A percentile compares a stretch with the other conserved stretches of the same genome.
Evolutionary conservation across 495 filamentous ascomycete genomes (phyloP).

Genomic region (Darksidea phi): DNA sequence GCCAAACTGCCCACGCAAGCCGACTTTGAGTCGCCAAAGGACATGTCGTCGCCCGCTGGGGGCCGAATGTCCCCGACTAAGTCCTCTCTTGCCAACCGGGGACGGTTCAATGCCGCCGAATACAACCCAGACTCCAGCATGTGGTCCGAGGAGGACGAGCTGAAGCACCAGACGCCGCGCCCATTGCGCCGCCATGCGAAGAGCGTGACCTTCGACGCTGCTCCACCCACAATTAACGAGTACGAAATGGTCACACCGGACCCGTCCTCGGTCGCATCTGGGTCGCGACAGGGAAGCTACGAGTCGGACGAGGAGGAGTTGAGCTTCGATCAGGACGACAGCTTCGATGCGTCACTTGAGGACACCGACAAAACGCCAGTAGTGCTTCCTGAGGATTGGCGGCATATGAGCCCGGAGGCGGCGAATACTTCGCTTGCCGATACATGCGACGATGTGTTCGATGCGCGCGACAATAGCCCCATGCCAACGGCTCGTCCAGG

Average conservation of each 20-base stretch:
- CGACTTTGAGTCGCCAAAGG: conserved; percentile 40
- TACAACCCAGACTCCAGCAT: conserved; percentile 61
- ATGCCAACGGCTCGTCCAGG: conserved; percentile 51
- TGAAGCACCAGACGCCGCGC: conserved; percentile 54
- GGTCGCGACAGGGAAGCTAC: conserved; percentile 85
- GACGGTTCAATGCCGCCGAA: conserved; percentile 64
- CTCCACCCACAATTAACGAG: conserved; percentile 90
- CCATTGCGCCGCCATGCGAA: conserved; percentile 79
- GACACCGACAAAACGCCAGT: conserved; percentile 97
- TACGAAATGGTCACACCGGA: conserved; percentile 98
- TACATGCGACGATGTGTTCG: conserved; percentile 68
- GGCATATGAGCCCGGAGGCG: conserved; percentile 65
- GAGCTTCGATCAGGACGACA: conserved; percentile 81
- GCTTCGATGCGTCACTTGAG: conserved; percentile 89
- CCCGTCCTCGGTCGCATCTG: conserved; percentile 81
- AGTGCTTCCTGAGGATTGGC: conserved; percentile 93
- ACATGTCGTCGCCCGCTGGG: conserved; percentile 65
- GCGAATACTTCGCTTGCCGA: conserved; percentile 54
- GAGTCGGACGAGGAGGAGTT: conserved; percentile 75
- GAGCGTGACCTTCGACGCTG: conserved; percentile 93
- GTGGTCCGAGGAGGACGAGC: conserved; percentile 46
- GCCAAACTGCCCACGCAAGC: conserved; percentile 8
- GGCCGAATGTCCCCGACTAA: conserved; percentile 77
- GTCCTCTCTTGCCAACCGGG: conserved; percentile 66
- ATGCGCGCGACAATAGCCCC: conserved; percentile 60